phyloP scores from a whole-genome alignment of 176 grass and related monocot species.

The Saccharum spontaneum region DNA sequence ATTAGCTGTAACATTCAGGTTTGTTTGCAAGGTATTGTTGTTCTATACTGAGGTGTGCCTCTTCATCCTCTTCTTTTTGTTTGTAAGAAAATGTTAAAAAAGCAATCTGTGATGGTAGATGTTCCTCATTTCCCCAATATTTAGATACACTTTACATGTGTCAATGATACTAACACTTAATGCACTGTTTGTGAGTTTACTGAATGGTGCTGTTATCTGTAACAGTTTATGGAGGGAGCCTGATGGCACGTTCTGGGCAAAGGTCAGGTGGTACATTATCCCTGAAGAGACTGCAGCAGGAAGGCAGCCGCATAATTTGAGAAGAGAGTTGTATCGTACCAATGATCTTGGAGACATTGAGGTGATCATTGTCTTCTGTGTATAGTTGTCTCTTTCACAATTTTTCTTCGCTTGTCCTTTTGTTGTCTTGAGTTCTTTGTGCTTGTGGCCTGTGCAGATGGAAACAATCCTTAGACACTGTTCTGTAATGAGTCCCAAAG shows the following conservation, averaged over 20 bases:
- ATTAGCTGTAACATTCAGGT: not conserved
- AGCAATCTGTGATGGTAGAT: not conserved
- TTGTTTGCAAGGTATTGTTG: not conserved
- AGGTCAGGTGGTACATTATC: constrained; percentile 82
- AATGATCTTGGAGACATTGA: constrained; percentile 74
- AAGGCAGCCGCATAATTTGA: constrained; percentile 93
- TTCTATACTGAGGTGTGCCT: not conserved
- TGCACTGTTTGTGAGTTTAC: not conserved
- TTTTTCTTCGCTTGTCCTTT: not conserved
- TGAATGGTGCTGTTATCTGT: not conserved
- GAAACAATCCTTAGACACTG: constrained; percentile 89
- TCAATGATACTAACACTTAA: not conserved
- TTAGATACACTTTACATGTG: not conserved
- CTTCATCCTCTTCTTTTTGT: not conserved
- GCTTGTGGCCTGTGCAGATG: constrained; percentile 55
- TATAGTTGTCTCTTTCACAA: not conserved
- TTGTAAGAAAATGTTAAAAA: not conserved
- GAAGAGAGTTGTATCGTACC: constrained; percentile 80
- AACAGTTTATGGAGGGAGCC: constrained; percentile 79
- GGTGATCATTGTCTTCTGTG: constrained; percentile 36
- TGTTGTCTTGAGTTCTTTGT: not conserved
- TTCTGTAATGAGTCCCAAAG: constrained; percentile 70
- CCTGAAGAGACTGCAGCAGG: constrained; percentile 92
- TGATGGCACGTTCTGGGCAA: constrained; percentile 72
- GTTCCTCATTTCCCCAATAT: not conserved